Conservation (phyloP, 257 asterid species). For the Buddleja alternifolia region DNA sequence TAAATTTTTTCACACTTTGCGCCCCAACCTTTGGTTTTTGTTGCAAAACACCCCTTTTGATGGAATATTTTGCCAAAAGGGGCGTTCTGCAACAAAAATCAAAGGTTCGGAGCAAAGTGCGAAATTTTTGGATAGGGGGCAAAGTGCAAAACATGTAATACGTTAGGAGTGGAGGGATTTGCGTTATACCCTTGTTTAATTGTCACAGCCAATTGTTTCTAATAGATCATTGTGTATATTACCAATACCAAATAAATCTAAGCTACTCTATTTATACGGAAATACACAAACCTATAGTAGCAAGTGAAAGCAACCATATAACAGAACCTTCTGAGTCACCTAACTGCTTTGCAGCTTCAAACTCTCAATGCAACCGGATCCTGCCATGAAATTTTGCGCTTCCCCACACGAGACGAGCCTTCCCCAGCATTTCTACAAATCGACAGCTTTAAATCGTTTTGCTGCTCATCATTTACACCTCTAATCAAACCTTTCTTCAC, state of each 20-base stretch:
- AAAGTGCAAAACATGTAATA: too few relatives aligned
- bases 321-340: background rate
- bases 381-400: slow-evolving; percentile 91
- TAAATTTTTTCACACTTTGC: too few relatives aligned
- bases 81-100: too few relatives aligned
- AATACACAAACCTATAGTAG: slow-evolving; percentile 19
- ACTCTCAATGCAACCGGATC: slow-evolving; percentile 89
- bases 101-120: too few relatives aligned
- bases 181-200: too few relatives aligned
- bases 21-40: too few relatives aligned
- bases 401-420: slow-evolving; percentile 67
- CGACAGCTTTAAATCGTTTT: slow-evolving; percentile 61
- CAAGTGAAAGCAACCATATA: background rate
- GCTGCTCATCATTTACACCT: slow-evolving; percentile 66
- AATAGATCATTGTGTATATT: slow-evolving; percentile 14
- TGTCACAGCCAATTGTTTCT: slow-evolving; percentile 20
- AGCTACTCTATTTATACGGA: background rate
- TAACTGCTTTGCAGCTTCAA: slow-evolving; percentile 32
- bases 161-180: too few relatives aligned
- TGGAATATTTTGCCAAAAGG: too few relatives aligned
- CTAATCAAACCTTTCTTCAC: slow-evolving; percentile 42
- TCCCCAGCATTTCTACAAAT: slow-evolving; percentile 78
- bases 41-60: too few relatives aligned
- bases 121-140: too few relatives aligned
- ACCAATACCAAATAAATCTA: background rate